phyloP scores from a whole-genome alignment of 164 flowering plant species.

The Warburgia ugandensis region DNA sequence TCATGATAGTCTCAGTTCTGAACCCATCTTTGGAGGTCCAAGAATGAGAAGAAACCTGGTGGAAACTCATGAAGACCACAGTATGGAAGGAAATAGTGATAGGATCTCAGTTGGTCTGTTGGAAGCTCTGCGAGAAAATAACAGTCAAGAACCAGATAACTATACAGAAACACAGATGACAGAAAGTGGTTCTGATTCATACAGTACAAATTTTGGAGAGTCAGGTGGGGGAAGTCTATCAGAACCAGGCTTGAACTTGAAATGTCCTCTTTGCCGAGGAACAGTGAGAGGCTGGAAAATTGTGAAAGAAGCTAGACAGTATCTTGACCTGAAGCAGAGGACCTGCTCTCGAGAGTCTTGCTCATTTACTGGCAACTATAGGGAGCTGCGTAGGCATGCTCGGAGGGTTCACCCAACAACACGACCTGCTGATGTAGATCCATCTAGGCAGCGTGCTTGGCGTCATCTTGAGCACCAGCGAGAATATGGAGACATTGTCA shows the following conservation, averaged over 20 bases:
- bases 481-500: slow-evolving; percentile 75
- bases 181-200: slow-evolving; percentile 10
- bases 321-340: slow-evolving; percentile 67
- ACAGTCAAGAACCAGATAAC: slow-evolving; percentile 12
- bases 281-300: slow-evolving; percentile 61
- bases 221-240: slow-evolving; percentile 11
- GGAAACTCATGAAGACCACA: slow-evolving; percentile 16
- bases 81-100: slow-evolving; percentile 12
- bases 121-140: slow-evolving; percentile 18
- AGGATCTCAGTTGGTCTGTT: slow-evolving; percentile 8
- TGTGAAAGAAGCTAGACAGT: slow-evolving; percentile 59
- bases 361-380: slow-evolving; percentile 52
- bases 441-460: slow-evolving; percentile 72
- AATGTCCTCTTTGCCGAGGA: slow-evolving; percentile 88
- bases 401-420: slow-evolving; percentile 63
- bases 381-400: slow-evolving; percentile 84
- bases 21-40: slow-evolving; percentile 14
- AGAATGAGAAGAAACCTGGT: slow-evolving; percentile 16
- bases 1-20: slow-evolving; percentile 12
- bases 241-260: slow-evolving; percentile 25
- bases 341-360: slow-evolving; percentile 79
- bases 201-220: slow-evolving; percentile 7
- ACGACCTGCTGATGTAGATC: slow-evolving; percentile 71
- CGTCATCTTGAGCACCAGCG: slow-evolving; percentile 71
- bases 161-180: slow-evolving; percentile 13